These are phyloP conservation scores for Fonsecaea nubica DNA, from an alignment of 2,329 filamentous ascomycete genomes.

Conservation along the genomic window DNA sequence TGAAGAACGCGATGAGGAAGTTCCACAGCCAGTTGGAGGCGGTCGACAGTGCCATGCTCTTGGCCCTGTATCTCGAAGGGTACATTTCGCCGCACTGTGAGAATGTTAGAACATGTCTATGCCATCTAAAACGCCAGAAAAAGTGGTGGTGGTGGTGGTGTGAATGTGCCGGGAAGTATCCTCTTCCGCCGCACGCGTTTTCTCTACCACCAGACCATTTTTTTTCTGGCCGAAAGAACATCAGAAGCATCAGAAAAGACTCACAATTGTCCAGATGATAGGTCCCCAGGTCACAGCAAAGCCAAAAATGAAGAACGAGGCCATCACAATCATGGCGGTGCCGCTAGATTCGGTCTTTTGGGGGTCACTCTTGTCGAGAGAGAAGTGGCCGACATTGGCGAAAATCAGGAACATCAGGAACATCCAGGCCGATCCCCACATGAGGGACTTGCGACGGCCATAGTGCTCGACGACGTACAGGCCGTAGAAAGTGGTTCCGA, in stretches of 20 bases:
- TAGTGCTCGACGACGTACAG: slow-evolving; percentile 85
- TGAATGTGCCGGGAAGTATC: not conserved
- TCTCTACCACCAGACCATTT: not conserved
- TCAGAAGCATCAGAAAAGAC: not conserved
- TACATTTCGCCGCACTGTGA: slow-evolving; percentile 51
- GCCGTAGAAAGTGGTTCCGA: slow-evolving; percentile 80
- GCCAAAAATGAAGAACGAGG: slow-evolving; percentile 75
- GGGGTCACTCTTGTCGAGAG: slow-evolving; percentile 49
- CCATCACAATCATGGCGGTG: slow-evolving; percentile 73
- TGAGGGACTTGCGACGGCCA: slow-evolving; percentile 79
- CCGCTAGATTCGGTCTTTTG: slow-evolving; percentile 59
- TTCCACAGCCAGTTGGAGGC: slow-evolving; percentile 81
- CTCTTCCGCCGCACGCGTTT: not conserved
- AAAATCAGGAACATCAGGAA: slow-evolving; percentile 74
- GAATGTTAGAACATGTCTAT: not conserved
- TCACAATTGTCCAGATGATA: slow-evolving; percentile 56
- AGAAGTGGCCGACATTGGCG: slow-evolving; percentile 61
- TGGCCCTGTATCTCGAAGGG: slow-evolving; percentile 50
- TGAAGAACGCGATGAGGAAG: slow-evolving; percentile 79
- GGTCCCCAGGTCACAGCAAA: slow-evolving; percentile 87
- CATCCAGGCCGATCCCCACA: slow-evolving; percentile 82
- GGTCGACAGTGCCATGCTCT: slow-evolving; percentile 48
- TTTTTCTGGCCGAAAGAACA: not conserved
- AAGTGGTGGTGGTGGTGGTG: not conserved
- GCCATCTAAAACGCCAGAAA: not conserved